phyloP scores from a whole-genome alignment of 2,329 filamentous ascomycete genomes.

The Sarocladium brachiariae region DNA sequence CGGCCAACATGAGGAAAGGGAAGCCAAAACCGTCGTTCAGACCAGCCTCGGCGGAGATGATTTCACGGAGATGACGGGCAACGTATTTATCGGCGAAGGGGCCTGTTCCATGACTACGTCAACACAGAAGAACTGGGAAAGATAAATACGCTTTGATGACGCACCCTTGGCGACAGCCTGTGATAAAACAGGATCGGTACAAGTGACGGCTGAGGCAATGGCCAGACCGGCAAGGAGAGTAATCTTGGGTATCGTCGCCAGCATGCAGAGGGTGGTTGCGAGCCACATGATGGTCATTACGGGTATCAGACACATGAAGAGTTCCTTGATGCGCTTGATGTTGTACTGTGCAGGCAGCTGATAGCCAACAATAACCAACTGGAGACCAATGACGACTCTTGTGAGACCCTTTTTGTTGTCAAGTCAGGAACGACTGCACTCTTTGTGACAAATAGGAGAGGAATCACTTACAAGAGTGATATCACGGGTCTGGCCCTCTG shows the following conservation, averaged over 20 bases:
- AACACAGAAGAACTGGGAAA: background rate
- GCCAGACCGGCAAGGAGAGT: slow-evolving; percentile 47
- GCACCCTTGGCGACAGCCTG: slow-evolving; percentile 50
- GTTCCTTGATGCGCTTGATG: slow-evolving; percentile 40
- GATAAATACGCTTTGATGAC: background rate
- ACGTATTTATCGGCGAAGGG: slow-evolving; percentile 55
- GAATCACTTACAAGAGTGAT: slow-evolving; percentile 31
- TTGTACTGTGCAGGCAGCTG: slow-evolving; percentile 53
- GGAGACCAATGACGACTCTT: slow-evolving; percentile 55
- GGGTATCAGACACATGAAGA: slow-evolving; percentile 48
- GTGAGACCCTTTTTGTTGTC: slow-evolving; percentile 33
- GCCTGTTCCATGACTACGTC: background rate
- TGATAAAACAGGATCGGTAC: slow-evolving; percentile 55
- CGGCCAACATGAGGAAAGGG: slow-evolving; percentile 52
- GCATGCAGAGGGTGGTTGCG: slow-evolving; percentile 47
- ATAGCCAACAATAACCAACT: slow-evolving; percentile 57
- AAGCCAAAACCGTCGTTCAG: slow-evolving; percentile 57
- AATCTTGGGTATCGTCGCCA: slow-evolving; percentile 47
- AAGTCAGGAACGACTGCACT: background rate
- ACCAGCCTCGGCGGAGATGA: slow-evolving; percentile 56
- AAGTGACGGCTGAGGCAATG: slow-evolving; percentile 54
- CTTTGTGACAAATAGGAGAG: background rate
- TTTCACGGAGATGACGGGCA: slow-evolving; percentile 47
- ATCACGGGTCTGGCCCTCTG: slow-evolving; percentile 20
- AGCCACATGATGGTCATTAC: slow-evolving; percentile 60